phyloP scores from a whole-genome alignment of 495 filamentous ascomycete species.

The Talaromyces proteolyticus region DNA sequence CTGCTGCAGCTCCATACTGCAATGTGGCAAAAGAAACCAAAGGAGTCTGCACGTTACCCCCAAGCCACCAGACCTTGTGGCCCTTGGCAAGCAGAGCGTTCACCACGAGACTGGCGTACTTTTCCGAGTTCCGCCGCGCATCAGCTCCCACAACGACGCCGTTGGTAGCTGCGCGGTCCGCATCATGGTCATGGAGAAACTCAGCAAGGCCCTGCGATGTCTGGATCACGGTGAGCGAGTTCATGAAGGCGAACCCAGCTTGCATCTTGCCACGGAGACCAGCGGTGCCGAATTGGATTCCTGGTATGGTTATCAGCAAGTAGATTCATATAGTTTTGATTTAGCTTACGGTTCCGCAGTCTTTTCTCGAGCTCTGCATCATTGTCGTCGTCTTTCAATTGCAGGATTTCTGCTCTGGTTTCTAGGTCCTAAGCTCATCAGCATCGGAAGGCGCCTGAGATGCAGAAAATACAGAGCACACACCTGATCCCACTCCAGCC shows the following conservation, averaged over 20 bases:
- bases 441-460: background rate
- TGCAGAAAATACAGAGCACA: background rate
- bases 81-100: conserved; percentile 57
- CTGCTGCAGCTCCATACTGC: conserved; percentile 51
- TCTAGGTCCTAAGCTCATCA: conserved; percentile 36
- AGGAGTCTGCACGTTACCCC: conserved; percentile 53
- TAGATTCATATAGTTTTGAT: background rate
- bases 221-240: conserved; percentile 64
- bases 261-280: conserved; percentile 65
- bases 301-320: conserved; percentile 19
- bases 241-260: conserved; percentile 66
- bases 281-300: conserved; percentile 66
- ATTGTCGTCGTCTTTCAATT: conserved; percentile 42
- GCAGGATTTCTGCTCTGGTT: conserved; percentile 54
- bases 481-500: conserved; percentile 61
- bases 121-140: conserved; percentile 60
- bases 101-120: conserved; percentile 58
- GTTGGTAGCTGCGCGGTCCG: conserved; percentile 28
- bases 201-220: conserved; percentile 66
- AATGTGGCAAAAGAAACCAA: conserved; percentile 63
- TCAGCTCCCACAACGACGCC: conserved; percentile 65
- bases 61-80: conserved; percentile 58
- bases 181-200: conserved; percentile 42
- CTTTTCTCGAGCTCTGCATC: conserved; percentile 49
- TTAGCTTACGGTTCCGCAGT: conserved; percentile 43